phyloP scores from a whole-genome alignment of 352 stramenopile species.

The Pythium aristosporum region DNA sequence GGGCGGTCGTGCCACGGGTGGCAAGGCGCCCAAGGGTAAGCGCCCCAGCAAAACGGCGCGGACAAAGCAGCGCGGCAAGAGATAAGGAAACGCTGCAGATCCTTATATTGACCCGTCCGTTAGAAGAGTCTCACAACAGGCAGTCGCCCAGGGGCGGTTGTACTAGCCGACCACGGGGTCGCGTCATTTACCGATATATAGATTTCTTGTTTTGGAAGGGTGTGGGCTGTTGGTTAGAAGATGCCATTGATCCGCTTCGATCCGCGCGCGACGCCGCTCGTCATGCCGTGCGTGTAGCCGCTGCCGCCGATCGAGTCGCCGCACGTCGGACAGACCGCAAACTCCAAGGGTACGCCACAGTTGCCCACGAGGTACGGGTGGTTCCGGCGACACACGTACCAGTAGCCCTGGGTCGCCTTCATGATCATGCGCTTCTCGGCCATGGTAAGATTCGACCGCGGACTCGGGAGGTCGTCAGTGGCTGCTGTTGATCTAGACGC shows the following conservation, averaged over 20 bases:
- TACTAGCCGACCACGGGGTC: too few species aligned
- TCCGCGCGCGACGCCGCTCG: background rate
- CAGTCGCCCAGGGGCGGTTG: too few species aligned
- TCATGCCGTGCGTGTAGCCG: constrained; percentile 14
- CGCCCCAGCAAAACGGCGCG: constrained; percentile 28
- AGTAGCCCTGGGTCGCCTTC: constrained; percentile 16
- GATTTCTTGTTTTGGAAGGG: background rate
- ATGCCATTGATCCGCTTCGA: constrained; percentile 20
- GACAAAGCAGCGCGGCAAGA: constrained; percentile 32
- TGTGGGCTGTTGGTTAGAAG: background rate
- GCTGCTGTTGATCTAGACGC: background rate
- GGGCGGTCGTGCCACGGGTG: constrained; percentile 11
- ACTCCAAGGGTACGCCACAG: constrained; percentile 30
- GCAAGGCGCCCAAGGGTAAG: constrained; percentile 31
- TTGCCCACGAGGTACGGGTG: constrained; percentile 38
- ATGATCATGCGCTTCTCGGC: constrained; percentile 35
- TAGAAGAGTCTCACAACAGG: too few species aligned
- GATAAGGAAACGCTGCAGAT: constrained; percentile 7
- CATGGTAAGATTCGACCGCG: constrained; percentile 27
- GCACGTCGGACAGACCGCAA: constrained; percentile 26
- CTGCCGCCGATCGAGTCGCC: constrained; percentile 28
- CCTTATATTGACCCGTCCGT: too few species aligned
- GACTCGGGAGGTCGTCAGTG: constrained; percentile 9
- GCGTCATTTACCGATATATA: background rate
- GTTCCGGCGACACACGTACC: constrained; percentile 30